Evolutionary conservation across 768 basidiomycete genomes (phyloP).

Genomic region (Tricholoma furcatifolium): DNA sequence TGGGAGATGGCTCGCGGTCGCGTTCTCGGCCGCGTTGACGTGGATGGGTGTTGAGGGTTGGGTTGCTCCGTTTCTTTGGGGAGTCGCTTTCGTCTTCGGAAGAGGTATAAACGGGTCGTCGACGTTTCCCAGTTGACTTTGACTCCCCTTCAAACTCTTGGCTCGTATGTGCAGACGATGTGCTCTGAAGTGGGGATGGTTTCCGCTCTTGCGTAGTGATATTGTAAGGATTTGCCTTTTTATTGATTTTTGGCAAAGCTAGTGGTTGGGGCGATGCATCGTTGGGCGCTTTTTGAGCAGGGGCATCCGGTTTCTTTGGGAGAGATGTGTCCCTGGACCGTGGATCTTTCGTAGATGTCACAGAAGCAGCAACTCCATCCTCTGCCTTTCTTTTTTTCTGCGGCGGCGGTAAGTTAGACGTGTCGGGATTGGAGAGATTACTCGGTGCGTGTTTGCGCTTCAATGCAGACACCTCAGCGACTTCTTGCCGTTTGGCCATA

Average conservation of each 20-base stretch:
- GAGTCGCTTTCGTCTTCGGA: constrained; percentile 59
- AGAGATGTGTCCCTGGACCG: constrained; percentile 25
- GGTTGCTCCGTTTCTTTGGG: constrained; percentile 16
- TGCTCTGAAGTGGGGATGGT: constrained; percentile 11
- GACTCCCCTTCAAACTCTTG: constrained; percentile 17
- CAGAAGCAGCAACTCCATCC: constrained; percentile 19
- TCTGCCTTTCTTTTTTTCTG: constrained; percentile 47
- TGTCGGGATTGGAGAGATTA: constrained; percentile 25
- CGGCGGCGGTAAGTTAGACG: constrained; percentile 11
- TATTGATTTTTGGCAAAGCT: constrained; percentile 22
- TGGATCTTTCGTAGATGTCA: constrained; percentile 16
- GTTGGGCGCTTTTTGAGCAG: constrained; percentile 37
- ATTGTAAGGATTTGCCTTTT: constrained; percentile 5
- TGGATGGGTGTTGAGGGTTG: constrained; percentile 2
- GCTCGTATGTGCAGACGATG: constrained; percentile 17
- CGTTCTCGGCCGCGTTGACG: constrained; percentile 31
- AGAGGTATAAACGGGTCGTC: constrained; percentile 66
- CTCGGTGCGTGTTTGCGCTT: constrained; percentile 40
- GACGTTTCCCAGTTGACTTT: constrained; percentile 31
- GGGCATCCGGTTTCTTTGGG: constrained; percentile 35
- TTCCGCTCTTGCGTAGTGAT: constrained; percentile 6
- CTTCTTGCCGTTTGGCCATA: constrained; percentile 7
- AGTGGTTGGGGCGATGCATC: constrained; percentile 30
- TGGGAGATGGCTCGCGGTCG: constrained; percentile 23
- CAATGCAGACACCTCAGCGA: constrained; percentile 20